These are phyloP conservation scores for Sporisorium exsertum DNA, from an alignment of 1,284 basidiomycete genomes.

Conservation along the genomic window DNA sequence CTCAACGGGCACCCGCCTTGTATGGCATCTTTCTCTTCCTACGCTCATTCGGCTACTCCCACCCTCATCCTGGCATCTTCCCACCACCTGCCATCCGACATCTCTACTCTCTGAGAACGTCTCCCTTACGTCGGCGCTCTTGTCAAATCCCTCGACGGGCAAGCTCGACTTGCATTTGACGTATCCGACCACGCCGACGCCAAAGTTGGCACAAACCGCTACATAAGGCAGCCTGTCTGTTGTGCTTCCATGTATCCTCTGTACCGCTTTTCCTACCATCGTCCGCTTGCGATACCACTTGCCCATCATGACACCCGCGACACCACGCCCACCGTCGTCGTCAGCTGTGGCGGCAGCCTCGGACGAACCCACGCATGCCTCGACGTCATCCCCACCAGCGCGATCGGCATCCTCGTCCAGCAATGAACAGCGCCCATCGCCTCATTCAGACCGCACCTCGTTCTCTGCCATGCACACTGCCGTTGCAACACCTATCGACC, in stretches of 20 bases:
- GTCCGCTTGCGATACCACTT: no score
- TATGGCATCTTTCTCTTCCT: neutral
- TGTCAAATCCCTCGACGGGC: neutral
- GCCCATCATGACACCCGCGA: no score
- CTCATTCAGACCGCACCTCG: neutral
- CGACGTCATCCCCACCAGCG: neutral
- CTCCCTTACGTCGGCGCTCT: neutral
- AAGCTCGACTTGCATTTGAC: neutral
- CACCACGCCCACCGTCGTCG: no score
- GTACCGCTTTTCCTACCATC: no score
- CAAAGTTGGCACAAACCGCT: neutral
- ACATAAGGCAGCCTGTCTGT: neutral
- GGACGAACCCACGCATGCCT: neutral
- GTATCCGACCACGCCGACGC: neutral
- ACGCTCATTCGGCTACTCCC: neutral
- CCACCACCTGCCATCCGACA: neutral
- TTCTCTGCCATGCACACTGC: slow-evolving; percentile 8
- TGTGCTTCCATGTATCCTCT: neutral
- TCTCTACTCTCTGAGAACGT: neutral
- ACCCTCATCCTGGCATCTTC: neutral
- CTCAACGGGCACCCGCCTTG: no score
- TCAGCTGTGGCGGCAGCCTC: neutral
- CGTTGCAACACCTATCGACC: slow-evolving; percentile 18
- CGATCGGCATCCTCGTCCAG: neutral
- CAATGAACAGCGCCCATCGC: neutral